Base-by-base conservation (phyloP, 2,329 filamentous ascomycete genomes). In the Neurospora crassa region DNA sequence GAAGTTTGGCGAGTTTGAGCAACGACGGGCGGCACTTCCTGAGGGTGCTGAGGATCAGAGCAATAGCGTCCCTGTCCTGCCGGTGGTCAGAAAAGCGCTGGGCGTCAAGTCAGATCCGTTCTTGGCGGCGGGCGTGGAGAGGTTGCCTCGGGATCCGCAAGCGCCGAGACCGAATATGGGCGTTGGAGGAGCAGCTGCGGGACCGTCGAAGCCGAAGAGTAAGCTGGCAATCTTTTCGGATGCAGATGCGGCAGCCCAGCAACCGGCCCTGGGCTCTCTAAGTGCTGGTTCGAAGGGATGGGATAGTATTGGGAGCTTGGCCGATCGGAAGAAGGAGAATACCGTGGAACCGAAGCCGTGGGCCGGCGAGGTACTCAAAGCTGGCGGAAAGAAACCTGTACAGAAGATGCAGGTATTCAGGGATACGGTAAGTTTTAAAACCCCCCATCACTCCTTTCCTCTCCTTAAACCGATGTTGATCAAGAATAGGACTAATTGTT, bases 151-250 rank as follows among this genome's bases (percentile, higher is more conserved):
- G 34, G 90, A 93, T 73, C 88, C 92, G 1, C 94, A 96, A 79
- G 88, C 89, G 10, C 85, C 88, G 70, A 84, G 81, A 74, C 84
- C 82, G 67, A 83, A 83, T 41, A 82, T 81, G 70, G 84, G 84
- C 7, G 78, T 85, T 40, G 82, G 84, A 53, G 82, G 84, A 67
- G 79, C 83, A 40, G 82, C 72, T 1, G 84, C 89, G 1, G 94
- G 91, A 78, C 87, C 90, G 14, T 88, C 87, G 70, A 63, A 63
- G 53, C 29, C 29, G 53, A 91, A 92, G 79, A 86, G 91, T 11
- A 98, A 98, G 81, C 89, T 98, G 81, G 87, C 92, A 14, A 94
- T 99, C 72, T 98, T 98, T 80, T 94, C 93, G 0, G 95, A 98
- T 77, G 84, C 87, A 0, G 89, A 91, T 72, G 85, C 86, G 40